A percentile compares a stretch with the other conserved stretches of the same genome.
These are phyloP conservation scores for Mycena metata DNA, from an alignment of 768 basidiomycete species.

Conservation along the genomic window DNA sequence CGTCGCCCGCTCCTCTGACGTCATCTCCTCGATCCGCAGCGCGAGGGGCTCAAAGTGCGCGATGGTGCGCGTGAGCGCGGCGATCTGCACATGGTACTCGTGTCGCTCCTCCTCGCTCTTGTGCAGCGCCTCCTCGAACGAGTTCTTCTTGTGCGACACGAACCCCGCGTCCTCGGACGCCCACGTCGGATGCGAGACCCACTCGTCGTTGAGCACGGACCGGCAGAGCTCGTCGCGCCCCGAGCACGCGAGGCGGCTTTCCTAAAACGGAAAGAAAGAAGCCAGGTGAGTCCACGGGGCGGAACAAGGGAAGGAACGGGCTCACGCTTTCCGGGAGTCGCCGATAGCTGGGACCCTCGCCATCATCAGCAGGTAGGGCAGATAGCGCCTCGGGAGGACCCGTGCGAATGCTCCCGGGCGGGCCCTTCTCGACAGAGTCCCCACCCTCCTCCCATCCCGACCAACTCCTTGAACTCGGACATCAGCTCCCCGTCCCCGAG, in stretches of 20 bases:
- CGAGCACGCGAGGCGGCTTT: slow-evolving; percentile 91
- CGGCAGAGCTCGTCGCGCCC: slow-evolving; percentile 95
- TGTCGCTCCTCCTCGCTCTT: slow-evolving; percentile 98
- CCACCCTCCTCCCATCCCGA: slow-evolving; percentile 83
- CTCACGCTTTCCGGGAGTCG: slow-evolving; percentile 89
- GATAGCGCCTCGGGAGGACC: slow-evolving; percentile 82
- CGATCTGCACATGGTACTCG: slow-evolving; percentile 96
- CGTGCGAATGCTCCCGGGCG: slow-evolving; percentile 83
- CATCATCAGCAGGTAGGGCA: slow-evolving; percentile 85
- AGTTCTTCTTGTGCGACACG: slow-evolving; percentile 95
- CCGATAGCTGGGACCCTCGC: slow-evolving; percentile 94
- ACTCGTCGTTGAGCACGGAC: slow-evolving; percentile 95
- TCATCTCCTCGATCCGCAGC: slow-evolving; percentile 89
- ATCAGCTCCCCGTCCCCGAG: slow-evolving; percentile 86
- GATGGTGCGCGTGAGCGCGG: slow-evolving; percentile 91
- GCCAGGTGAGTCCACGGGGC: slow-evolving; percentile 7
- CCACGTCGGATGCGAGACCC: slow-evolving; percentile 99
- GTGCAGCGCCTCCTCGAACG: slow-evolving; percentile 95
- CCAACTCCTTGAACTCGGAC: slow-evolving; percentile 86
- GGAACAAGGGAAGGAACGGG: slow-evolving; percentile 38
- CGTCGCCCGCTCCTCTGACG: slow-evolving; percentile 82
- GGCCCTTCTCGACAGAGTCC: slow-evolving; percentile 74
- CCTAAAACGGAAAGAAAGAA: slow-evolving; percentile 61
- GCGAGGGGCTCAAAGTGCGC: slow-evolving; percentile 90
- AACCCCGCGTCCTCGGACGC: slow-evolving; percentile 97